phyloP scores from a whole-genome alignment of 495 filamentous ascomycete genomes.

The Annulohypoxylon bovei region DNA sequence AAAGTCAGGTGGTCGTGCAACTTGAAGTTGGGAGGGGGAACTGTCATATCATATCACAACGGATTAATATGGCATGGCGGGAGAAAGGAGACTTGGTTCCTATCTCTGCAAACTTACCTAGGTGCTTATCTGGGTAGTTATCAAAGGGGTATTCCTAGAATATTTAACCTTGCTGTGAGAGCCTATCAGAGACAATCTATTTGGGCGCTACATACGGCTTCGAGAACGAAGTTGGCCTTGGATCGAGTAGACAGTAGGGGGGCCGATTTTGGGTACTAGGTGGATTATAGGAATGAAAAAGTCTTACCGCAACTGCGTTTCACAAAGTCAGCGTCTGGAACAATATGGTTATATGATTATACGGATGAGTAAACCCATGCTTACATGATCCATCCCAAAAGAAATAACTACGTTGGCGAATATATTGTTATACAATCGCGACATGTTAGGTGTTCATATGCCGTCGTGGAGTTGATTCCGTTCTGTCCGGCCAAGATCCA shows the following conservation, averaged over 20 bases:
- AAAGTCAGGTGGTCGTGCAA: neutral
- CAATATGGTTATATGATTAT: neutral
- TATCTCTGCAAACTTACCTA: neutral
- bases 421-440: neutral
- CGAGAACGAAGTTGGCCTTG: neutral
- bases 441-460: neutral
- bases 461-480: neutral
- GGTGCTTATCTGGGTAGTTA: no score
- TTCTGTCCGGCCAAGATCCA: neutral
- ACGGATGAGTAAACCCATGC: no score
- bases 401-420: neutral
- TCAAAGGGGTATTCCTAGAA: neutral
- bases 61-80: neutral
- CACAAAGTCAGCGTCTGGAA: neutral
- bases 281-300: neutral
- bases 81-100: neutral
- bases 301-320: neutral
- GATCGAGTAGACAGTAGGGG: neutral
- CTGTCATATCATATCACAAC: neutral
- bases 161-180: neutral
- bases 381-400: slow-evolving; percentile 10
- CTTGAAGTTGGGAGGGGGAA: neutral
- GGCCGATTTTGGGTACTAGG: no score
- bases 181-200: neutral
- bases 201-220: neutral